Evolutionary conservation across 352 stramenopile genomes (phyloP), one percentile per base, ranked within the genome.

Genomic region (Achlya hypogyna): DNA sequence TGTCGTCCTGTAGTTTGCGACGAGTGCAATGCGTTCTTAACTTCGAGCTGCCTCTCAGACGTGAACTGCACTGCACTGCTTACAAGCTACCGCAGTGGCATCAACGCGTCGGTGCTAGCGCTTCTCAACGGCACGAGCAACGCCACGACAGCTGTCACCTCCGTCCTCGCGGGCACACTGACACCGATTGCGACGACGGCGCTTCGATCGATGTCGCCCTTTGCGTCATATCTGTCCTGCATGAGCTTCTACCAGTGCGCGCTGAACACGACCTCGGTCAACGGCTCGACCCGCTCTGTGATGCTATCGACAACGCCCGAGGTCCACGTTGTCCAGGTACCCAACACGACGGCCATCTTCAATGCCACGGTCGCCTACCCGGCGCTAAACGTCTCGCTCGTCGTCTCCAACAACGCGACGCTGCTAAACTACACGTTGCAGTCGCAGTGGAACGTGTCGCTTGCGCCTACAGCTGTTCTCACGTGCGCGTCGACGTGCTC

Each of bases 1-100:
- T 45, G n/a, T n/a, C n/a, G n/a, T n/a, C n/a, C n/a, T 9, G 10
- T 56, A 56, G 49, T 56, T 56, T 56, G 49, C 31, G 49, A 56
- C 2, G 10, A 38, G 25, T 56, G 49, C 31, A 8, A 56, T 27
- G 49, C 25, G 25, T 56, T 27, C 31, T 56, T 56, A n/a, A 3
- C 14, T 3, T 12, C 25, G 1, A 38, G 20, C 31, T 56, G 49
- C 8, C 31, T 3, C 31, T 12, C 2, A 16, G 49, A 56, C n/a
- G 6, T 20, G 2, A 20, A 56, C 31, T 56, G 49, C 31, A 9
- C 31, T 2, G 4, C 2, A 1, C 49, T 56, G 2, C 25, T 9
- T 10, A 12, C 25, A 12, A 35, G 25, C 25, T 56, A 22, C 31
- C 49, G 31, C 12, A n/a, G 10, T 12, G 49, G 12, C 31, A 35